Evolutionary conservation across 805 yeast species (phyloP).

Genomic region (Wickerhamiella azyma): DNA sequence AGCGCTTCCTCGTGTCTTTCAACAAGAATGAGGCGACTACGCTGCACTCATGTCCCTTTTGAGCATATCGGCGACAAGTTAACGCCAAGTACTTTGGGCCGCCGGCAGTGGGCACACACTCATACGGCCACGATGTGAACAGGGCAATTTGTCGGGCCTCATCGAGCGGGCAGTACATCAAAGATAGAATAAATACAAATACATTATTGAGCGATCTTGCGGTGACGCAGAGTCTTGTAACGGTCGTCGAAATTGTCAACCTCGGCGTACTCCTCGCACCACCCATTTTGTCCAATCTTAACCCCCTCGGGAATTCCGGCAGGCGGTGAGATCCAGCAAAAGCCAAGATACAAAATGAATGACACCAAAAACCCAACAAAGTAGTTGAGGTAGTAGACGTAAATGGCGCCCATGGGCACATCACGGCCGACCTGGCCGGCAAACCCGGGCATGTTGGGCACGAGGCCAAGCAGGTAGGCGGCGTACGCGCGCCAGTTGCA

Average conservation of each 20-base stretch:
- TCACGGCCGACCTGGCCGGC: slow-evolving; percentile 64
- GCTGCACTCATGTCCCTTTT: no score
- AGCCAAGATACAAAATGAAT: slow-evolving; percentile 37
- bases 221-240: slow-evolving; percentile 6
- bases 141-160: no score
- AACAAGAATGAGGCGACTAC: no score
- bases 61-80: no score
- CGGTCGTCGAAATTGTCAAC: slow-evolving; percentile 17
- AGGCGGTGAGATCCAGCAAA: slow-evolving; percentile 22
- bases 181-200: not conserved
- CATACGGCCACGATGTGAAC: no score
- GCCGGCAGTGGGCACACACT: no score
- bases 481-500: slow-evolving; percentile 72
- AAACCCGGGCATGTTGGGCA: slow-evolving; percentile 78
- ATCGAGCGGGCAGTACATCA: no score
- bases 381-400: slow-evolving; percentile 60
- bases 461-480: slow-evolving; percentile 68
- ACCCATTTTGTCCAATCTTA: slow-evolving; percentile 15
- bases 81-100: no score
- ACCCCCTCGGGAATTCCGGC: slow-evolving; percentile 14
- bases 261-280: slow-evolving; percentile 18
- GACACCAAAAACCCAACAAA: slow-evolving; percentile 61
- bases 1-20: no score
- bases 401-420: slow-evolving; percentile 68
- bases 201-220: not conserved